Percentiles rank a stretch among this genome's conserved stretches.
Conservation (phyloP, 176 grass and related monocot genomes). For the Elymus sibiricus region DNA sequence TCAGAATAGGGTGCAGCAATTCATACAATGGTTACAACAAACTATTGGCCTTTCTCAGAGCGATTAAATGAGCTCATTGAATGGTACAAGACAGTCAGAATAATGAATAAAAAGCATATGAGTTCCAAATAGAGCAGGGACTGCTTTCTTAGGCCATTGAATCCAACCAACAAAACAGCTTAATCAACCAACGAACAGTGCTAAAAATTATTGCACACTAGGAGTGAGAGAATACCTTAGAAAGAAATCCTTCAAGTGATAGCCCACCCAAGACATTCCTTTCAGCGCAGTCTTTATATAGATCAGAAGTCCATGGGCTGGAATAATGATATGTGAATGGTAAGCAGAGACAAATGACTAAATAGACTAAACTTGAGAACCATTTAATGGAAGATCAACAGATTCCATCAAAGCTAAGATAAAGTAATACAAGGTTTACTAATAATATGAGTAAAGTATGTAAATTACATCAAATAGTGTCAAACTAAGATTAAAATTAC, state of each 20-base stretch:
- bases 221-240: constrained; percentile 51
- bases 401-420: not conserved
- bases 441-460: not conserved
- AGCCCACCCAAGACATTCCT: constrained; percentile 90
- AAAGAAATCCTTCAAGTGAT: constrained; percentile 94
- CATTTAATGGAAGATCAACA: not conserved
- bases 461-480: not conserved
- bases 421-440: not conserved
- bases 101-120: not conserved
- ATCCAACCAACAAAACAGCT: not conserved
- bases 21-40: not conserved
- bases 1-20: not conserved
- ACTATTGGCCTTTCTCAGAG: not conserved
- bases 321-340: constrained; percentile 14
- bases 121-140: not conserved
- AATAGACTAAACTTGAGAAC: not conserved
- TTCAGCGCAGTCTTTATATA: constrained; percentile 77
- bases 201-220: not conserved
- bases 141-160: constrained; percentile 1
- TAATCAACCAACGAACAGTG: not conserved
- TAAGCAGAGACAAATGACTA: not conserved
- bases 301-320: constrained; percentile 78
- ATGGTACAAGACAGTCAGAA: not conserved
- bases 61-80: not conserved
- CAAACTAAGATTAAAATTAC: not conserved